These are phyloP conservation scores for Sindora glabra DNA, from an alignment of 306 rosid species.

Conservation along the genomic window DNA sequence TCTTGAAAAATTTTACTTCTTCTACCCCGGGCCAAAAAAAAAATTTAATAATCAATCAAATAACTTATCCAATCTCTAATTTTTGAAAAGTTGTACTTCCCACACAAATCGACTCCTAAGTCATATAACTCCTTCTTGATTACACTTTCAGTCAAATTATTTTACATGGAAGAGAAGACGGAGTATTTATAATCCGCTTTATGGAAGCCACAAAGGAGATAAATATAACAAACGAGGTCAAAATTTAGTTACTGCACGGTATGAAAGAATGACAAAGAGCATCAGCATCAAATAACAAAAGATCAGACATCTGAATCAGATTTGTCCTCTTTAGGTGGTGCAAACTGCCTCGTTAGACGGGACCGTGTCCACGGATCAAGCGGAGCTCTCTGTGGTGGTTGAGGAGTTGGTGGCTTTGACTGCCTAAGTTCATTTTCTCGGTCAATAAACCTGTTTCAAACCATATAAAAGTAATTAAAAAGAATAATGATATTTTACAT, in stretches of 20 bases:
- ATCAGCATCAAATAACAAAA: background rate
- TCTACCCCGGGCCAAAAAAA: no score
- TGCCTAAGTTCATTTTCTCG: conserved; percentile 84
- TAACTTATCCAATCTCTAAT: no score
- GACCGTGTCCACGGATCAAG: conserved; percentile 89
- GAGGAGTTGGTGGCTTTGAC: conserved; percentile 78
- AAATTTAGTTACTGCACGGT: no score
- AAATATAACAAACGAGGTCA: no score
- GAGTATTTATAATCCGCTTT: background rate
- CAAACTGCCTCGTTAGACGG: conserved; percentile 60
- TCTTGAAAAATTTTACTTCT: no score
- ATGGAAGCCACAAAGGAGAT: background rate
- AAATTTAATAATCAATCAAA: no score
- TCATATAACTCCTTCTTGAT: no score
- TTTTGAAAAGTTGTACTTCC: no score
- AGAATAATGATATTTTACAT: background rate
- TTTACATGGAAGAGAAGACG: no score
- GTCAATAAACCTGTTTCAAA: conserved; percentile 64
- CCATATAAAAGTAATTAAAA: background rate
- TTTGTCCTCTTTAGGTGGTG: conserved; percentile 69
- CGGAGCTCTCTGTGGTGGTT: conserved; percentile 62
- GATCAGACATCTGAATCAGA: conserved; percentile 47
- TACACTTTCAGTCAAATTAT: no score
- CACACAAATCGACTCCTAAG: no score
- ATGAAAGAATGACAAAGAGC: background rate